Evolutionary conservation across 257 asterid species (phyloP), one percentile per base, ranked within the genome.

Genomic region (Capsicum pubescens): DNA sequence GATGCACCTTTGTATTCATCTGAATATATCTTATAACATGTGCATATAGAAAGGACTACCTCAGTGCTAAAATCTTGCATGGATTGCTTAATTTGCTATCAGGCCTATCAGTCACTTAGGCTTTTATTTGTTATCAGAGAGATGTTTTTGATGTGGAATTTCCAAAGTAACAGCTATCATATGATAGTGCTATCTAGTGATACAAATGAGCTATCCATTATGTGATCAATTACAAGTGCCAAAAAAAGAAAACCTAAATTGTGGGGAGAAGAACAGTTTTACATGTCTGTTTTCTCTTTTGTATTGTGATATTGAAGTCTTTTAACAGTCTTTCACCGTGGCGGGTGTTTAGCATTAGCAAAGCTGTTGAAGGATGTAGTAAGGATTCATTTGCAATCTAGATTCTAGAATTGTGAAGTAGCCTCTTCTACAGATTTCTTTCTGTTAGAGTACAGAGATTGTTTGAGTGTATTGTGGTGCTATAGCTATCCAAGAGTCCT

Each of bases 11-110:
- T 16, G 12, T 36, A 2, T 69, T 36, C 55, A 36, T 42, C 2
- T 39, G 78, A 39, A 69, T 14, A 15, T 69, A 19, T 67, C 7
- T 69, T 32, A 16, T 69, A 2, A 42, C 54, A 69, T 69, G 4
- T 69, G 78, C 55, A 69, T 69, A 69, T 68, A 39, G 32, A 36
- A 35, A 67, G 50, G 72, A 32, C 3, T 67, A 14, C 4, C 14
- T 69, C 54, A 69, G 26, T 42, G 77, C 77, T 69, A 42, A 35
- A 35, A 67, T 39, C 50, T 69, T 69, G 77, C 54, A 16, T 69
- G 26, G 8, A 69, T 32, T 13, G 19, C 50, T n/a, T 67, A 14
- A 67, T 67, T 35, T 66, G 72, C 42, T 36, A 35, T 67, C 32
- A 26, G 32, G 32, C 32, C 32, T 26, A 26, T 26, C 7, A 67